phyloP scores from a whole-genome alignment of 306 rosid genomes.

The Urtica urens region DNA sequence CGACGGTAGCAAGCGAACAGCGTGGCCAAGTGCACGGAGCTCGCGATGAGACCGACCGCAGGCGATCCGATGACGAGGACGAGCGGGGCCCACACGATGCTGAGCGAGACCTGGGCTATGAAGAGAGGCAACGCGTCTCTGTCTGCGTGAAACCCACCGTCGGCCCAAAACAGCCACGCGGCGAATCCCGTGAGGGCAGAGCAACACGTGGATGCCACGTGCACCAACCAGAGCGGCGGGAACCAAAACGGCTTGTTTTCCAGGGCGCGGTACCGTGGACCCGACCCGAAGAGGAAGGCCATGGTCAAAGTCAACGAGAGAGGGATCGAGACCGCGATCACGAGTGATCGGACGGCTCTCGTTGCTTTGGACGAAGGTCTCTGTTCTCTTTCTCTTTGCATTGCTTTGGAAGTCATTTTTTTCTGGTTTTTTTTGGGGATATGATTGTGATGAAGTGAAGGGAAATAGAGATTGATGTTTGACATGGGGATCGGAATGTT shows the following conservation, averaged over 20 bases:
- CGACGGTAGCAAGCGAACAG: conserved; percentile 29
- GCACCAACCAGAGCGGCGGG: conserved; percentile 52
- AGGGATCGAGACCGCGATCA: conserved; percentile 36
- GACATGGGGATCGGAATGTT: neutral
- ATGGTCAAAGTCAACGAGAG: conserved; percentile 19
- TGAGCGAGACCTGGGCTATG: conserved; percentile 28
- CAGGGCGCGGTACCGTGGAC: conserved; percentile 20
- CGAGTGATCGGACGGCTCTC: conserved; percentile 39
- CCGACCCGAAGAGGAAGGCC: conserved; percentile 36
- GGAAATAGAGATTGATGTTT: neutral
- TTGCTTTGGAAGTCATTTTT: too few species aligned
- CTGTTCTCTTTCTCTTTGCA: conserved; percentile 25
- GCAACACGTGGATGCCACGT: conserved; percentile 29
- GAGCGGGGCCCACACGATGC: conserved; percentile 55
- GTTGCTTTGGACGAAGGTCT: conserved; percentile 27
- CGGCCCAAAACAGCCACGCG: conserved; percentile 74
- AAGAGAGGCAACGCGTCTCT: conserved; percentile 35
- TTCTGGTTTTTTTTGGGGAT: neutral
- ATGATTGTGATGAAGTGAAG: neutral
- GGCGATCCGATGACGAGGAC: conserved; percentile 32
- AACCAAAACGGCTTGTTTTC: conserved; percentile 40
- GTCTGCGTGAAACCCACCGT: conserved; percentile 43
- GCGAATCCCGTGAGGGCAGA: conserved; percentile 55
- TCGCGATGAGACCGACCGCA: conserved; percentile 25
- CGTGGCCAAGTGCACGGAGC: conserved; percentile 28